Percentiles rank a stretch among this genome's conserved stretches.
Evolutionary conservation across 148 eudicot genomes (phyloP).

Genomic region (Rhododendron griersonianum): DNA sequence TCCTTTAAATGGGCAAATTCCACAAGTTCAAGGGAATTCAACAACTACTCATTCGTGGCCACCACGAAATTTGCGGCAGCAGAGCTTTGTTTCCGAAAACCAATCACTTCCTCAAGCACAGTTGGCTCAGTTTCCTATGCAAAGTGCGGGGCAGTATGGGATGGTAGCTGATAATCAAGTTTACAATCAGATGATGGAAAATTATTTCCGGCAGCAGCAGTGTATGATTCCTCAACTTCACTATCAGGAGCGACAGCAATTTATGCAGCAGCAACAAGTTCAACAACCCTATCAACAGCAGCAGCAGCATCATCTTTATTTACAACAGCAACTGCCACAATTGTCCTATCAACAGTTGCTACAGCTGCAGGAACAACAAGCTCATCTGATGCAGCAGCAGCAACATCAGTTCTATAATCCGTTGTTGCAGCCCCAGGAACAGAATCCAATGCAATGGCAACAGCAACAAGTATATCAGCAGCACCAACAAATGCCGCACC

Average conservation of each 20-base stretch:
- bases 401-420: constrained; percentile 6
- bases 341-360: constrained; percentile 16
- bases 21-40: constrained; percentile 18
- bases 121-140: constrained; percentile 31
- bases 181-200: constrained; percentile 52
- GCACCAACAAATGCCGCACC: constrained; percentile 9
- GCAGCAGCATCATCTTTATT: constrained; percentile 28
- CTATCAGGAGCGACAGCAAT: constrained; percentile 36
- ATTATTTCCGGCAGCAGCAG: constrained; percentile 52
- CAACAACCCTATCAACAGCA: constrained; percentile 30
- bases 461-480: neutral
- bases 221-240: constrained; percentile 31
- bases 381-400: constrained; percentile 9
- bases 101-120: constrained; percentile 32
- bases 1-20: constrained; percentile 27
- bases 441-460: constrained; percentile 20
- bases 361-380: constrained; percentile 7
- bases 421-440: constrained; percentile 6
- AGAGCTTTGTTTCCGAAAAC: constrained; percentile 18
- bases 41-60: constrained; percentile 23
- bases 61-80: constrained; percentile 28
- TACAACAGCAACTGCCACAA: constrained; percentile 30
- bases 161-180: constrained; percentile 35
- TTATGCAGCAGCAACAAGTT: constrained; percentile 23
- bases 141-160: constrained; percentile 33